Conservation (phyloP, 129 eudicot species). For the Sambucus nigra region DNA sequence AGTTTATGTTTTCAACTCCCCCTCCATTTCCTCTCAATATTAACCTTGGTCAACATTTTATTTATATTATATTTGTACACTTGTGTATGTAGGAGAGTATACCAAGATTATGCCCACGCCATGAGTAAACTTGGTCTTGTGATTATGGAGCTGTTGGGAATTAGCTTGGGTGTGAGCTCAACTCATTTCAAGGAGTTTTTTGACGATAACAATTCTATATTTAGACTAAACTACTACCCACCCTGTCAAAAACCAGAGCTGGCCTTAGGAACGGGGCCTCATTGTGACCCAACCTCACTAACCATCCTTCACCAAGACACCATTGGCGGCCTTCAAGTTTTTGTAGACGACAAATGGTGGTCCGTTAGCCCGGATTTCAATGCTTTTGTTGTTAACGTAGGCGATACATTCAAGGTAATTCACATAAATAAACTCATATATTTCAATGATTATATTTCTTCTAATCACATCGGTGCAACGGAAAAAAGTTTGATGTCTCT, state of each 20-base stretch:
- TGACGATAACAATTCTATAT: constrained; percentile 55
- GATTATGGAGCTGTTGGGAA: constrained; percentile 67
- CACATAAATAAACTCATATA: constrained; percentile 6
- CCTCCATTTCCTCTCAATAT: background rate
- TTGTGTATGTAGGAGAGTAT: constrained; percentile 36
- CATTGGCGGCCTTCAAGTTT: constrained; percentile 80
- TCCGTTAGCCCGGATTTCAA: constrained; percentile 43
- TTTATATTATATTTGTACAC: background rate
- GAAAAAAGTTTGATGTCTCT: too few relatives aligned
- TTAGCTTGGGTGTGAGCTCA: constrained; percentile 57
- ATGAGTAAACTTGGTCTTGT: constrained; percentile 65
- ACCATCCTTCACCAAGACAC: constrained; percentile 84
- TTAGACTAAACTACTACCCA: constrained; percentile 80
- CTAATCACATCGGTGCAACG: too few relatives aligned
- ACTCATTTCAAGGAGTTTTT: constrained; percentile 48
- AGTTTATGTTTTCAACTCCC: too few relatives aligned
- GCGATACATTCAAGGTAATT: constrained; percentile 91
- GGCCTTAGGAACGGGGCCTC: constrained; percentile 89
- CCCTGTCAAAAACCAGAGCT: constrained; percentile 67
- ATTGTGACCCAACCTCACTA: constrained; percentile 83
- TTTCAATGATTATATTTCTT: too few relatives aligned
- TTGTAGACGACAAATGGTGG: constrained; percentile 61
- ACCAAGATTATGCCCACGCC: constrained; percentile 75
- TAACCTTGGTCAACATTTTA: too few relatives aligned
- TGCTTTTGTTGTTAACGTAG: constrained; percentile 85